Evolutionary conservation across 345 rosid genomes (phyloP).

Genomic region (Dimocarpus longan): DNA sequence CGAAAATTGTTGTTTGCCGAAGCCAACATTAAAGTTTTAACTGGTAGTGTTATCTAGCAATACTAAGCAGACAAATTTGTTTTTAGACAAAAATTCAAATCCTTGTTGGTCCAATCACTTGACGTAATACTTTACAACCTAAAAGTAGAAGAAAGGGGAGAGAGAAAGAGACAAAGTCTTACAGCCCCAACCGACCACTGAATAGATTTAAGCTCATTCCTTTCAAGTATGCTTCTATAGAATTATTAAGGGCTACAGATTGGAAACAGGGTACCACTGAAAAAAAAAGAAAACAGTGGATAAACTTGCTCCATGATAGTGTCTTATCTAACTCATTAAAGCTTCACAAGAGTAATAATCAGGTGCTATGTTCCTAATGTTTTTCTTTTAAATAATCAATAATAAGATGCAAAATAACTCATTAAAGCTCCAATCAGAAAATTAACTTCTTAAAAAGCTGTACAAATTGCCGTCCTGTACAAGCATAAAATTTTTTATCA

Average conservation of each 20-base stretch:
- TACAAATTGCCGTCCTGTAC: background rate
- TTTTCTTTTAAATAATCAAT: background rate
- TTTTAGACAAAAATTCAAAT: background rate
- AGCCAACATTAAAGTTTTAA: background rate
- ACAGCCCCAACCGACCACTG: conserved; percentile 87
- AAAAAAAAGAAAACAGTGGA: background rate
- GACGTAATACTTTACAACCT: background rate
- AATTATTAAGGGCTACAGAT: conserved; percentile 44
- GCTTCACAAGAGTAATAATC: conserved; percentile 3
- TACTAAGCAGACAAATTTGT: background rate
- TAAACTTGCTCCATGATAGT: background rate
- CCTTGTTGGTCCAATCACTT: background rate
- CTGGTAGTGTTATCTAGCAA: background rate
- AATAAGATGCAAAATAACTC: background rate
- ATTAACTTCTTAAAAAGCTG: background rate
- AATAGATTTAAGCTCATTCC: conserved; percentile 65
- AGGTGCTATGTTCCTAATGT: background rate
- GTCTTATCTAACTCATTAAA: background rate
- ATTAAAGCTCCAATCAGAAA: background rate
- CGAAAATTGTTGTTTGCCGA: background rate
- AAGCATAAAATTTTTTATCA: background rate
- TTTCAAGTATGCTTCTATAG: conserved; percentile 77
- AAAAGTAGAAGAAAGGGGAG: background rate
- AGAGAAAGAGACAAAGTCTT: conserved; percentile 33
- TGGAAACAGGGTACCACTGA: conserved; percentile 7